phyloP scores from a whole-genome alignment of 139 green algal genomes.

The Picochlorum sp. region DNA sequence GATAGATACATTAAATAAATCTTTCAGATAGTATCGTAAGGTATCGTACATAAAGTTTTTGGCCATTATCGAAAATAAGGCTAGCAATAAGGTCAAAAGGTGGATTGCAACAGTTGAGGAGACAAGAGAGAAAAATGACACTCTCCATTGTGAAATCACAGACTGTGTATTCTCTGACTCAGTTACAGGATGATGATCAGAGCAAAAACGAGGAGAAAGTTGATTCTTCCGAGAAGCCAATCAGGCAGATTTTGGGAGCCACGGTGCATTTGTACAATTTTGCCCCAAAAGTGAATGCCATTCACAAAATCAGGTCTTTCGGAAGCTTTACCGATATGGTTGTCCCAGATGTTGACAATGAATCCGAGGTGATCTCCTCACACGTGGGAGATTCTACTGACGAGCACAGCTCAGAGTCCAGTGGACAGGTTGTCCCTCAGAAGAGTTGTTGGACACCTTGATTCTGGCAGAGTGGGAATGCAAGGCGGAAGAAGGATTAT shows the following conservation, averaged over 20 bases:
- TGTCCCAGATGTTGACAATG: constrained; percentile 32
- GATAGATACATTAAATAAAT: no score
- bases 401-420: background rate
- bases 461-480: constrained; percentile 72
- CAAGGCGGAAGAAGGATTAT: constrained; percentile 51
- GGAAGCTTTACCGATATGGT: constrained; percentile 29
- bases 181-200: background rate
- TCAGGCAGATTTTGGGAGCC: constrained; percentile 20
- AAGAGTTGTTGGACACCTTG: constrained; percentile 50
- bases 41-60: no score
- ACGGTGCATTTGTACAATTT: constrained; percentile 30
- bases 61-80: no score
- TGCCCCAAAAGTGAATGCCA: constrained; percentile 8
- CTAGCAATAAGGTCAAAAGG: no score
- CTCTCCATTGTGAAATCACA: background rate
- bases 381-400: background rate
- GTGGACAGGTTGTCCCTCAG: constrained; percentile 14
- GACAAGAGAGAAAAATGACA: background rate
- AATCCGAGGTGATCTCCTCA: background rate
- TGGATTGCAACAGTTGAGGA: no score
- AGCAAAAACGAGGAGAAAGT: background rate
- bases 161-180: background rate
- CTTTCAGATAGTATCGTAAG: no score
- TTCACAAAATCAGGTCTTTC: constrained; percentile 44
- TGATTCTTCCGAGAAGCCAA: constrained; percentile 17